Conservation (phyloP, 1,284 basidiomycete genomes). For the Coniferiporia weirii region DNA sequence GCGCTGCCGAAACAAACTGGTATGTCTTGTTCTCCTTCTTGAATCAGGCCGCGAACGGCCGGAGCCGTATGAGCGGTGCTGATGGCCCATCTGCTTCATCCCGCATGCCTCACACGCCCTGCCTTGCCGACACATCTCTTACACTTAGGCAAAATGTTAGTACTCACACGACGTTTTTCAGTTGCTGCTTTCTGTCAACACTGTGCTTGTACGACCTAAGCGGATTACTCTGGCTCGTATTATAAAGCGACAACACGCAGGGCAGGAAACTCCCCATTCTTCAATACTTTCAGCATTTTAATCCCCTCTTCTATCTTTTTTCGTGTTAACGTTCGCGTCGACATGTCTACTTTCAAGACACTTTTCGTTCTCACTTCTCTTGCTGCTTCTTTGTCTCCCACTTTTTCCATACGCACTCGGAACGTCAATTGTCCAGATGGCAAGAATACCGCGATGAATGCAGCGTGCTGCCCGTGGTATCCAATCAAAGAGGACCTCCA, state of each 20-base stretch:
- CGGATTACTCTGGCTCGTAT: no score
- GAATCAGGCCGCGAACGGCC: no score
- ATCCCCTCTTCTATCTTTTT: neutral
- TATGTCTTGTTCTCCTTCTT: no score
- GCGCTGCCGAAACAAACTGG: no score
- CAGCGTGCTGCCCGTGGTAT: slow-evolving; percentile 36
- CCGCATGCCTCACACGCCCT: no score
- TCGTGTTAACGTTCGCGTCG: neutral
- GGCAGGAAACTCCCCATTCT: neutral
- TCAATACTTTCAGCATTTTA: neutral
- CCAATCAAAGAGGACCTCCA: slow-evolving; percentile 35
- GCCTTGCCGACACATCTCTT: no score
- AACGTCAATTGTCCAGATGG: slow-evolving; percentile 35
- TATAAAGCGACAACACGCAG: neutral
- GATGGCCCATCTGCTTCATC: no score
- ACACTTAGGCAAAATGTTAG: no score
- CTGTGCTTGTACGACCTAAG: no score
- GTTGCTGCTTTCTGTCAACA: no score
- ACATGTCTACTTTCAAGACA: neutral
- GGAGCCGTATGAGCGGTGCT: no score
- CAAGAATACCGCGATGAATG: slow-evolving; percentile 29
- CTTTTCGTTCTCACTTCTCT: neutral
- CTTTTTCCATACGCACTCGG: slow-evolving; percentile 24
- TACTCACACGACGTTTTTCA: no score
- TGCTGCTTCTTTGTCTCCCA: slow-evolving; percentile 17